These are phyloP conservation scores for Diplodia intermedia DNA, from an alignment of 2,329 filamentous ascomycete species.

Conservation along the genomic window DNA sequence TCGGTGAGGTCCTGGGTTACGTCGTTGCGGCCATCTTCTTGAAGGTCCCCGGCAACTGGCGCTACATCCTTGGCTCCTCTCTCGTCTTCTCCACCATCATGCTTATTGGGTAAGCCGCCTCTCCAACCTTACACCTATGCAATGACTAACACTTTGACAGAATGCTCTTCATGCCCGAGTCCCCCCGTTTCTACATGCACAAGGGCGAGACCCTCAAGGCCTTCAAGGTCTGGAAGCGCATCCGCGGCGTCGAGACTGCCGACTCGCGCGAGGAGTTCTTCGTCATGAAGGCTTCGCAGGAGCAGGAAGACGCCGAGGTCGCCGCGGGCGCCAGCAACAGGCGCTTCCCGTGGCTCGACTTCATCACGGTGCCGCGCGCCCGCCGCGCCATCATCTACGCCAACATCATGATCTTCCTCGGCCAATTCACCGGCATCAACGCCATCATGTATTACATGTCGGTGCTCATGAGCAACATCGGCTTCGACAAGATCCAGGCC, in stretches of 20 bases:
- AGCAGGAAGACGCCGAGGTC: constrained; percentile 61
- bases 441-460: constrained; percentile 77
- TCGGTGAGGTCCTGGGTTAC: constrained; percentile 76
- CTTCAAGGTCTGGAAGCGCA: constrained; percentile 75
- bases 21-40: constrained; percentile 76
- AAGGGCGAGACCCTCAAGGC: constrained; percentile 66
- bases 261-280: constrained; percentile 74
- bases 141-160: constrained; percentile 42
- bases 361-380: constrained; percentile 62
- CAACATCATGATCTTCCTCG: constrained; percentile 50
- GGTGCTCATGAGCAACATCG: constrained; percentile 70
- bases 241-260: constrained; percentile 64
- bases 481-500: constrained; percentile 66
- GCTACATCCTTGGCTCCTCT: constrained; percentile 75
- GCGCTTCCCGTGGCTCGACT: constrained; percentile 74
- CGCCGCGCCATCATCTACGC: constrained; percentile 46
- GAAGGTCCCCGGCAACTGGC: constrained; percentile 72
- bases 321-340: constrained; percentile 60
- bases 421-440: constrained; percentile 74
- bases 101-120: constrained; percentile 49
- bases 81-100: constrained; percentile 72
- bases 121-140: no score
- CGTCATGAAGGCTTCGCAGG: constrained; percentile 69
- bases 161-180: constrained; percentile 76
- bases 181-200: constrained; percentile 73